phyloP scores from a whole-genome alignment of 2,329 filamentous ascomycete genomes.

The Fusarium euwallaceae region DNA sequence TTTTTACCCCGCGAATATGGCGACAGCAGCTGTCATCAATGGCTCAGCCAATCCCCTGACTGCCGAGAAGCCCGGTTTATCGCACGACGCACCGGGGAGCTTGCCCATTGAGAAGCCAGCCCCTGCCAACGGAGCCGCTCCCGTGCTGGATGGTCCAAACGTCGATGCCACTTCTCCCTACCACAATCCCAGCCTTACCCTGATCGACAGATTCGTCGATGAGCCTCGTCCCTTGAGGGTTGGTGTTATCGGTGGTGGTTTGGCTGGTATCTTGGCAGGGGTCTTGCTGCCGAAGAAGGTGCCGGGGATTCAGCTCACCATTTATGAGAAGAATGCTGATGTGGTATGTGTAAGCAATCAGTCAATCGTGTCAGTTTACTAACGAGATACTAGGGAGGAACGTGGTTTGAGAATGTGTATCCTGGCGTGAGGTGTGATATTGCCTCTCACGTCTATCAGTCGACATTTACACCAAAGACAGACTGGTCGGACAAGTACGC shows the following conservation, averaged over 20 bases:
- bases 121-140: conserved; percentile 17
- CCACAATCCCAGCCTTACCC: conserved; percentile 32
- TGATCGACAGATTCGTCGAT: conserved; percentile 53
- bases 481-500: conserved; percentile 79
- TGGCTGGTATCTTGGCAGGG: conserved; percentile 65
- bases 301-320: conserved; percentile 73
- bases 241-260: conserved; percentile 54
- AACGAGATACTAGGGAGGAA: conserved; percentile 57
- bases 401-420: conserved; percentile 70
- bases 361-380: not conserved
- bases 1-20: conserved; percentile 15
- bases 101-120: conserved; percentile 10
- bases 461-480: conserved; percentile 75
- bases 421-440: conserved; percentile 78
- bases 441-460: conserved; percentile 78
- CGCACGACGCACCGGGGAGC: conserved; percentile 8
- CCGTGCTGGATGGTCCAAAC: conserved; percentile 26
- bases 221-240: conserved; percentile 52
- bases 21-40: conserved; percentile 20
- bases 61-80: conserved; percentile 12
- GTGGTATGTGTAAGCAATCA: conserved; percentile 63
- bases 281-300: conserved; percentile 77
- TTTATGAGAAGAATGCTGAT: conserved; percentile 77
- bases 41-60: conserved; percentile 4
- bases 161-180: conserved; percentile 38